Conservation (phyloP, 2,329 filamentous ascomycete species). For the Cytospora piceicola region DNA sequence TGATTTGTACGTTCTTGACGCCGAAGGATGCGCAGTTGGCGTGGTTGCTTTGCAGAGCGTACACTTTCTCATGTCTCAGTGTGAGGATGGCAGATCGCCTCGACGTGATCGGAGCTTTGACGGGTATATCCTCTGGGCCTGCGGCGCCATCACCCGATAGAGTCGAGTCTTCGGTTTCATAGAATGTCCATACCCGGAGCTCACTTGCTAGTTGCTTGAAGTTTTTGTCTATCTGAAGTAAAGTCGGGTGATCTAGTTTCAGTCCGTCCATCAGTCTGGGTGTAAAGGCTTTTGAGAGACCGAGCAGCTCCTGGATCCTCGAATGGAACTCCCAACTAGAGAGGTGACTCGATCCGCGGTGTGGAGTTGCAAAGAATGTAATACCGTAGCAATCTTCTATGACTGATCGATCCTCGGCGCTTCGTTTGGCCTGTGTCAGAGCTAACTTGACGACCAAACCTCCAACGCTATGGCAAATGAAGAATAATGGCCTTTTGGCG, state of each 20-base stretch:
- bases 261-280: slow-evolving; percentile 52
- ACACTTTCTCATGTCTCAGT: slow-evolving; percentile 51
- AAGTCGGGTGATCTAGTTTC: slow-evolving; percentile 50
- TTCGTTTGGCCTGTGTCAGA: slow-evolving; percentile 49
- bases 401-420: slow-evolving; percentile 45
- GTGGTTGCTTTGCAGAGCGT: slow-evolving; percentile 55
- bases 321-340: slow-evolving; percentile 54
- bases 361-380: slow-evolving; percentile 61
- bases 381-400: slow-evolving; percentile 59
- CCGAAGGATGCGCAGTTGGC: slow-evolving; percentile 56
- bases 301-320: slow-evolving; percentile 54
- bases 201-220: slow-evolving; percentile 59
- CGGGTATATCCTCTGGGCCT: slow-evolving; percentile 50
- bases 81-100: slow-evolving; percentile 54
- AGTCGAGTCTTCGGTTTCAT: slow-evolving; percentile 61
- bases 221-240: slow-evolving; percentile 53
- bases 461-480: slow-evolving; percentile 61
- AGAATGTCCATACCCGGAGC: slow-evolving; percentile 61
- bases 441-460: slow-evolving; percentile 60
- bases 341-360: slow-evolving; percentile 63
- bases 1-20: slow-evolving; percentile 48
- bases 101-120: slow-evolving; percentile 60
- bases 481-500: slow-evolving; percentile 53
- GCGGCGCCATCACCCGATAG: slow-evolving; percentile 45
- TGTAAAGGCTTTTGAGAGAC: slow-evolving; percentile 53